These are phyloP conservation scores for Graphilbum fragrans DNA, from an alignment of 2,329 filamentous ascomycete species.

Conservation along the genomic window DNA sequence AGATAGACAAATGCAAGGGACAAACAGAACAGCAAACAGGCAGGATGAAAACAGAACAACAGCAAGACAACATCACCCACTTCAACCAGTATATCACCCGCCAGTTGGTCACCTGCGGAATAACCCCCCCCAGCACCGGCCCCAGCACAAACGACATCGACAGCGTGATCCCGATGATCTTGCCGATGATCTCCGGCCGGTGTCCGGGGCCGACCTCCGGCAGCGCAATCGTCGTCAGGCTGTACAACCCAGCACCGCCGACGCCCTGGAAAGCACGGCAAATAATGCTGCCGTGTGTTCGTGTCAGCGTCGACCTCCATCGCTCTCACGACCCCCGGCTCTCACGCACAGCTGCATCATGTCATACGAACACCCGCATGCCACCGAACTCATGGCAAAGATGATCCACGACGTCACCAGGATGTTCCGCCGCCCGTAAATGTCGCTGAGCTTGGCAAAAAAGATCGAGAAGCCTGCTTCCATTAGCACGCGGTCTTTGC, in stretches of 20 bases:
- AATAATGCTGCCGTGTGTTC: slow-evolving; percentile 32
- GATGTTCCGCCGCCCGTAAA: slow-evolving; percentile 27
- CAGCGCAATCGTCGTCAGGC: slow-evolving; percentile 43
- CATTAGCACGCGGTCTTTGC: no score
- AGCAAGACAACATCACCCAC: slow-evolving; percentile 21
- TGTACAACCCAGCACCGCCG: slow-evolving; percentile 50
- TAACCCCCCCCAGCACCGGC: slow-evolving; percentile 42
- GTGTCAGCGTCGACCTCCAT: no score
- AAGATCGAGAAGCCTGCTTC: slow-evolving; percentile 13
- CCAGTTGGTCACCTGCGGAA: slow-evolving; percentile 42
- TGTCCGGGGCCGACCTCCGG: slow-evolving; percentile 42
- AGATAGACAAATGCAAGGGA: not conserved
- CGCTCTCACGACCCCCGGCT: no score
- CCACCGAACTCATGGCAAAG: slow-evolving; percentile 27
- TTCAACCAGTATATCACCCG: slow-evolving; percentile 52
- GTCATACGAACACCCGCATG: slow-evolving; percentile 23
- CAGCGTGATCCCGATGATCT: slow-evolving; percentile 41
- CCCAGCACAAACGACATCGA: slow-evolving; percentile 46
- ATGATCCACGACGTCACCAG: slow-evolving; percentile 21
- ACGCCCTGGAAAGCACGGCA: slow-evolving; percentile 48
- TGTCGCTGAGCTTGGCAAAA: slow-evolving; percentile 21
- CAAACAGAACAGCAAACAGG: not conserved
- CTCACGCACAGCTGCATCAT: slow-evolving; percentile 16
- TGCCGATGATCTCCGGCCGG: slow-evolving; percentile 40
- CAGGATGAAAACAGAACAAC: not conserved